These are phyloP conservation scores for Ascodesmis nigricans DNA, from an alignment of 495 filamentous ascomycete species.

Conservation along the genomic window DNA sequence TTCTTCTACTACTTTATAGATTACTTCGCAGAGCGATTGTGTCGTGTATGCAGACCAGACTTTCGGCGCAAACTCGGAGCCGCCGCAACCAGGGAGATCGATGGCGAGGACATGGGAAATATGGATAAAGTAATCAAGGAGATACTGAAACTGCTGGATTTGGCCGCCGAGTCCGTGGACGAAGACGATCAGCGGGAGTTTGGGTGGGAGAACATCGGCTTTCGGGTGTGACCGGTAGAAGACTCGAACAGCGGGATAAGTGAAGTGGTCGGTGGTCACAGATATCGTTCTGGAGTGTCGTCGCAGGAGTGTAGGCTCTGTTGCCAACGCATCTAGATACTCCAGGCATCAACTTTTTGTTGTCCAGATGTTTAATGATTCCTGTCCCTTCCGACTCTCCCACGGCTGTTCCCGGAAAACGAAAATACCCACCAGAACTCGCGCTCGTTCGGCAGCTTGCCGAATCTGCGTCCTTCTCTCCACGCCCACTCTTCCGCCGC, in stretches of 20 bases:
- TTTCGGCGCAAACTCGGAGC: constrained; percentile 45
- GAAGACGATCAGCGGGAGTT: constrained; percentile 72
- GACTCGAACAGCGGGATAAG: constrained; percentile 56
- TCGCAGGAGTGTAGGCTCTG: constrained; percentile 54
- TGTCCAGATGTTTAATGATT: too few species aligned
- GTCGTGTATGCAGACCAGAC: constrained; percentile 61
- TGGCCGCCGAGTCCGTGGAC: constrained; percentile 81
- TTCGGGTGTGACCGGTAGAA: constrained; percentile 70
- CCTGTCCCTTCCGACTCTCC: too few species aligned
- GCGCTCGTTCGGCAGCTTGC: too few species aligned
- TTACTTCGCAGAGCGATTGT: constrained; percentile 49
- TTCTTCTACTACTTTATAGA: constrained; percentile 47
- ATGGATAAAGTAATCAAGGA: constrained; percentile 61
- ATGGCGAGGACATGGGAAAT: constrained; percentile 73
- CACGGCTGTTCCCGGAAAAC: too few species aligned
- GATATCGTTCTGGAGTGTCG: constrained; percentile 51
- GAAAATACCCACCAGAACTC: too few species aligned
- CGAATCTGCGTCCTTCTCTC: too few species aligned
- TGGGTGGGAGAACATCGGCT: constrained; percentile 47
- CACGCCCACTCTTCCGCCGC: too few species aligned
- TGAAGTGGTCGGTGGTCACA: constrained; percentile 45
- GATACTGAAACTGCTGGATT: constrained; percentile 61
- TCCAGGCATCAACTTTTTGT: too few species aligned
- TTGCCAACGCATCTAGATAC: too few species aligned
- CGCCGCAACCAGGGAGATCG: constrained; percentile 74